Conservation (phyloP, 257 asterid species). For the Penstemon davidsonii region DNA sequence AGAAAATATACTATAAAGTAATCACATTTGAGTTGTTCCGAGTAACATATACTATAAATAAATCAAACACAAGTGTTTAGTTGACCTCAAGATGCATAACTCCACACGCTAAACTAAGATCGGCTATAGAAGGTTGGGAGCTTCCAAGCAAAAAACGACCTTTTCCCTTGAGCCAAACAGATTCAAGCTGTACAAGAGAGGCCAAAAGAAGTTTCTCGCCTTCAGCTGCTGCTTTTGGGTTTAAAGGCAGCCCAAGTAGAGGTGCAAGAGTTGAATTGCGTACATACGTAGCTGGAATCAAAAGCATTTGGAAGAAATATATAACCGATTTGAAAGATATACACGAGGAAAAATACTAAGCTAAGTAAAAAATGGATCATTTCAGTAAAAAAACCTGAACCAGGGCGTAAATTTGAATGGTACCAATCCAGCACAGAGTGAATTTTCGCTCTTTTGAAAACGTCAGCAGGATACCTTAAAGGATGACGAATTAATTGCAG, state of each 20-base stretch:
- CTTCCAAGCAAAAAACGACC: slow-evolving; percentile 79
- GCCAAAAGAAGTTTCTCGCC: slow-evolving; percentile 55
- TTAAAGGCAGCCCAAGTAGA: slow-evolving; percentile 57
- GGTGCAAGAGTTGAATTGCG: slow-evolving; percentile 62
- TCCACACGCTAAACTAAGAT: slow-evolving; percentile 86
- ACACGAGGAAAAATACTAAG: slow-evolving; percentile 8
- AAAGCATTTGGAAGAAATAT: slow-evolving; percentile 17
- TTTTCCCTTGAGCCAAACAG: slow-evolving; percentile 73
- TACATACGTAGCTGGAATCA: slow-evolving; percentile 51
- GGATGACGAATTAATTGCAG: slow-evolving; percentile 14
- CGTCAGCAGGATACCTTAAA: slow-evolving; percentile 86
- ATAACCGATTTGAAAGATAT: neutral
- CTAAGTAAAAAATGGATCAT: neutral
- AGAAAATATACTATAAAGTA: no score
- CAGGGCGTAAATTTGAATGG: slow-evolving; percentile 77
- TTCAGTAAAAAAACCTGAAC: slow-evolving; percentile 58
- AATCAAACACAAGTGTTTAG: slow-evolving; percentile 12
- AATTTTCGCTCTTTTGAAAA: slow-evolving; percentile 71
- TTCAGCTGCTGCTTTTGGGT: slow-evolving; percentile 69
- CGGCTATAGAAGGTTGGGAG: slow-evolving; percentile 84
- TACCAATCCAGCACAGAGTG: slow-evolving; percentile 95
- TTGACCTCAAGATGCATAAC: slow-evolving; percentile 86
- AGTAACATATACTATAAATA: no score
- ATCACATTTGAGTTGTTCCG: no score
- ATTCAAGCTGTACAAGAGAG: slow-evolving; percentile 62